Evolutionary conservation across 345 rosid species (phyloP).

Genomic region (Gossypium australe): DNA sequence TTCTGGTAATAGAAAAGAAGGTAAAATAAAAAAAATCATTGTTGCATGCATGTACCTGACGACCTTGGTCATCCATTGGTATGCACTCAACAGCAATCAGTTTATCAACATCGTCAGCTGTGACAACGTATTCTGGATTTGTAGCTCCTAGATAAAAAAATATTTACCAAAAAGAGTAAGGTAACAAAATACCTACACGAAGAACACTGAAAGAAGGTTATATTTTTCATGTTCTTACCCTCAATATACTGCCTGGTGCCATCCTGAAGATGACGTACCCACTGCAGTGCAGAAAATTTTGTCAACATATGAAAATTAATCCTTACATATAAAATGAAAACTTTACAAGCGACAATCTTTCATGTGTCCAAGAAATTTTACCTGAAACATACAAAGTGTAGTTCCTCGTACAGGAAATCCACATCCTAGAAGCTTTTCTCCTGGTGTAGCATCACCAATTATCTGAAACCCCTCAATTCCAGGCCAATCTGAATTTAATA

Average conservation of each 20-base stretch:
- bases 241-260: slow-evolving; percentile 92
- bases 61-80: slow-evolving; percentile 97
- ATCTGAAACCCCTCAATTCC: slow-evolving; percentile 92
- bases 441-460: slow-evolving; percentile 81
- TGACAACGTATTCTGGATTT: slow-evolving; percentile 90
- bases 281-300: slow-evolving; percentile 29
- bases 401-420: slow-evolving; percentile 90
- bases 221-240: slow-evolving; percentile 39
- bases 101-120: slow-evolving; percentile 98
- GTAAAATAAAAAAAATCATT: not conserved
- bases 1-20: not conserved
- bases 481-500: slow-evolving; percentile 57
- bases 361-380: slow-evolving; percentile 18
- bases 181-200: not conserved
- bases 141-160: slow-evolving; percentile 65
- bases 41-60: slow-evolving; percentile 49
- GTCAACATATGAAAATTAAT: not conserved
- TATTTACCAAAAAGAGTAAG: not conserved
- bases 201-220: not conserved
- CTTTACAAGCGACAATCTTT: not conserved
- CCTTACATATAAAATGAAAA: not conserved
- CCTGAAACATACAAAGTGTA: slow-evolving; percentile 98
- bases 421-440: slow-evolving; percentile 88
- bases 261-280: slow-evolving; percentile 98
- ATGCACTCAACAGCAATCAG: slow-evolving; percentile 96